Evolutionary conservation across 2,329 filamentous ascomycete genomes (phyloP).

Genomic region (Lachnellula hyalina): DNA sequence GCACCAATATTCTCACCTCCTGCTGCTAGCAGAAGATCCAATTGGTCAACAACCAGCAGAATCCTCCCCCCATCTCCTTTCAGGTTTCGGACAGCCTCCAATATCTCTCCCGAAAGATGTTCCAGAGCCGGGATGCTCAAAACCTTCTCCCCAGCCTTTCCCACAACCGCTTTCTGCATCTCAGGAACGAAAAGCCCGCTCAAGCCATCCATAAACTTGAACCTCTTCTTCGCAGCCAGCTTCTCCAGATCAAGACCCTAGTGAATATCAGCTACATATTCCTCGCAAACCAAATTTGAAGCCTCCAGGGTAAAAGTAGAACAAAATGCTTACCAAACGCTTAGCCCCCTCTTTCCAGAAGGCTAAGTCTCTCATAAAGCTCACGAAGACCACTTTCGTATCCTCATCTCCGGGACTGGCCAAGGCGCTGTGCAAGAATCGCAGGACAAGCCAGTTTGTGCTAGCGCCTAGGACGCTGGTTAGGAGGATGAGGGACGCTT

Average conservation of each 20-base stretch:
- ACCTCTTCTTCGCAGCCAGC: constrained; percentile 50
- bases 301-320: background rate
- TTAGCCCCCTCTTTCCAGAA: constrained; percentile 74
- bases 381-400: constrained; percentile 66
- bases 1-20: constrained; percentile 41
- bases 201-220: constrained; percentile 69
- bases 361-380: constrained; percentile 70
- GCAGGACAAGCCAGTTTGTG: constrained; percentile 60
- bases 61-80: constrained; percentile 33
- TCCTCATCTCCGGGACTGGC: constrained; percentile 24
- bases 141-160: constrained; percentile 8
- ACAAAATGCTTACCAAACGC: constrained; percentile 49
- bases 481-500: constrained; percentile 58
- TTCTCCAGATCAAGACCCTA: constrained; percentile 67
- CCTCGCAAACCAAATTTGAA: background rate
- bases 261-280: constrained; percentile 3
- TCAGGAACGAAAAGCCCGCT: constrained; percentile 23
- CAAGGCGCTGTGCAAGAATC: constrained; percentile 40
- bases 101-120: constrained; percentile 18
- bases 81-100: constrained; percentile 14
- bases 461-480: constrained; percentile 62
- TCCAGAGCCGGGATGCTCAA: constrained; percentile 15
- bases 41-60: constrained; percentile 61
- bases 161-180: constrained; percentile 1
- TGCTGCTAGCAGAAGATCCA: constrained; percentile 59